Evolutionary conservation across 179 eudicot species (phyloP).

Genomic region (Silene coronaria): DNA sequence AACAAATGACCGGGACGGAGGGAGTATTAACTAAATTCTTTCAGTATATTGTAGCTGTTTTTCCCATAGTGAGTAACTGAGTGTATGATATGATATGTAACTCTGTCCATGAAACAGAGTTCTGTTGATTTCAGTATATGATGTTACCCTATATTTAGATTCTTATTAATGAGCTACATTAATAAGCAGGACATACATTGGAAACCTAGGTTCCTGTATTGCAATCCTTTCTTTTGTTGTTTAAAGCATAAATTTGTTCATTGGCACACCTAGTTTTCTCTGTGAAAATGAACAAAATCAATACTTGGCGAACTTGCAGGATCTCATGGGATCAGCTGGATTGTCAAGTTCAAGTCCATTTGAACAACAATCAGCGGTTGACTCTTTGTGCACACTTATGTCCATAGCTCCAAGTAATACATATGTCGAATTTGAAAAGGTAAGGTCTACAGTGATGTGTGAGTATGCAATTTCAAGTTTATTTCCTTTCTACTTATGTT

Average conservation of each 20-base stretch:
- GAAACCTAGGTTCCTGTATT: background rate
- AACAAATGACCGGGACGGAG: too few relatives aligned
- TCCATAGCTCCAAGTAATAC: constrained; percentile 68
- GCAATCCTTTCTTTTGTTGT: background rate
- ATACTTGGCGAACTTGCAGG: constrained; percentile 35
- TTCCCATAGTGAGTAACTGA: background rate
- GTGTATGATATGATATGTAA: background rate
- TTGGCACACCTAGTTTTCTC: background rate
- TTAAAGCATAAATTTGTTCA: background rate
- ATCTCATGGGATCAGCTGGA: constrained; percentile 64
- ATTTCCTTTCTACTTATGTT: background rate
- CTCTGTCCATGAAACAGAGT: background rate
- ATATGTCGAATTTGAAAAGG: constrained; percentile 87
- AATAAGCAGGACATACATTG: background rate
- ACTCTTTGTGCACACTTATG: constrained; percentile 82
- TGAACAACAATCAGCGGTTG: constrained; percentile 74
- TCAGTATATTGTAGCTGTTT: too few relatives aligned
- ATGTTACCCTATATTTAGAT: background rate
- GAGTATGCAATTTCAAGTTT: background rate
- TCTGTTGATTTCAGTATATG: constrained; percentile 1
- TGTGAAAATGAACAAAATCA: background rate
- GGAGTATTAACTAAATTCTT: too few relatives aligned
- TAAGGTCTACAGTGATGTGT: constrained; percentile 14
- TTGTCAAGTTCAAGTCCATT: constrained; percentile 59
- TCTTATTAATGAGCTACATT: background rate